Conservation (phyloP, 495 filamentous ascomycete species). For the Acidiella bohemica region DNA sequence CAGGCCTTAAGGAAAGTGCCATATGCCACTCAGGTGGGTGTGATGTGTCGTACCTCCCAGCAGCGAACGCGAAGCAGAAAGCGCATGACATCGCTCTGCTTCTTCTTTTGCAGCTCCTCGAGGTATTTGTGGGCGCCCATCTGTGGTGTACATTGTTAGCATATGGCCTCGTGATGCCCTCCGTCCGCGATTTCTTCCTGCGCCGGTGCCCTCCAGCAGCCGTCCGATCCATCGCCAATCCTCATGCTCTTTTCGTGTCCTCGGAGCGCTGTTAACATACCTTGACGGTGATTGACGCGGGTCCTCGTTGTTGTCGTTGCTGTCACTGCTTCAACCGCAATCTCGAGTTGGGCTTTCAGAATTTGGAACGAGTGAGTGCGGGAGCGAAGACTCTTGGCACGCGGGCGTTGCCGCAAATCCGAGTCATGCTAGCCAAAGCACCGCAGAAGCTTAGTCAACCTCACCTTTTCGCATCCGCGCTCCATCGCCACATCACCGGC, state of each 20-base stretch:
- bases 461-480: too few species aligned
- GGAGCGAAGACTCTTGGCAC: too few species aligned
- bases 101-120: conserved; percentile 99
- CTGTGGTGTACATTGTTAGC: conserved; percentile 22
- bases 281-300: background rate
- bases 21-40: conserved; percentile 19
- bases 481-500: too few species aligned
- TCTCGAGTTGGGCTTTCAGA: too few species aligned
- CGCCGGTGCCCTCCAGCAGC: background rate
- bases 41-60: conserved; percentile 90
- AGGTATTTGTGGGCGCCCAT: conserved; percentile 74
- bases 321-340: background rate
- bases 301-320: background rate
- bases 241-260: background rate
- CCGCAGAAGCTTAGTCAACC: too few species aligned
- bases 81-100: conserved; percentile 98
- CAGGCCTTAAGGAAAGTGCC: conserved; percentile 3
- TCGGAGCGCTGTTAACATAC: background rate
- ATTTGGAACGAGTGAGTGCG: too few species aligned
- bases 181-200: background rate
- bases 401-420: too few species aligned
- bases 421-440: too few species aligned
- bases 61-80: conserved; percentile 99
- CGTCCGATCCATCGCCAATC: background rate
- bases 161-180: background rate